A percentile compares a stretch with the other conserved stretches of the same genome.
Evolutionary conservation across 2,329 filamentous ascomycete species (phyloP).

Genomic region (Xylariomycetidae sp.): DNA sequence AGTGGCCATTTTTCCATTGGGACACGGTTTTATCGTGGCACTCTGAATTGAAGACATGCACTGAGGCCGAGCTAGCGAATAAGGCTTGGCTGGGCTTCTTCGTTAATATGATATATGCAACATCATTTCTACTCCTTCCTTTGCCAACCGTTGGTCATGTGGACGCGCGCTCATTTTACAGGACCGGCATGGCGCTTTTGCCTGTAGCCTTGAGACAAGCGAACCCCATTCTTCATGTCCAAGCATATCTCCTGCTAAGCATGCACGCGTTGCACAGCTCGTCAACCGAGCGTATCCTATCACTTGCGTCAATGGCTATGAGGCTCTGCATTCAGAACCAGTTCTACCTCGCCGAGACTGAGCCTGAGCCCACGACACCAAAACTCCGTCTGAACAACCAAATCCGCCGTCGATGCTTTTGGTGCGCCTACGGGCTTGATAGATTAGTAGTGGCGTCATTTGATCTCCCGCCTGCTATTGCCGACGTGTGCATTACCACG

Average conservation of each 20-base stretch:
- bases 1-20: neutral
- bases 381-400: slow-evolving; percentile 1
- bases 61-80: neutral
- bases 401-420: slow-evolving; percentile 5
- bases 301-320: slow-evolving; percentile 4
- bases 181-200: slow-evolving; percentile 1
- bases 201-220: slow-evolving; percentile 1
- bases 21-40: neutral
- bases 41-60: neutral
- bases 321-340: slow-evolving; percentile 4
- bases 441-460: slow-evolving; percentile 3
- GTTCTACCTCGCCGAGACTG: slow-evolving; percentile 4
- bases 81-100: slow-evolving; percentile 6
- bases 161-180: slow-evolving; percentile 1
- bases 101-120: slow-evolving; percentile 2
- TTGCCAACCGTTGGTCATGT: neutral
- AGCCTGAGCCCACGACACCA: neutral
- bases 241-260: slow-evolving; percentile 4
- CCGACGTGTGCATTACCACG: slow-evolving; percentile 3
- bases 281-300: slow-evolving; percentile 3
- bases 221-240: slow-evolving; percentile 5
- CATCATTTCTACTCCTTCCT: slow-evolving; percentile 2
- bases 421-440: slow-evolving; percentile 6
- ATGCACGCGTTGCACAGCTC: slow-evolving; percentile 4
- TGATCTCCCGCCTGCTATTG: slow-evolving; percentile 4